Conservation (phyloP, 805 yeast species). For the Sugiyamaella lignohabitans region DNA sequence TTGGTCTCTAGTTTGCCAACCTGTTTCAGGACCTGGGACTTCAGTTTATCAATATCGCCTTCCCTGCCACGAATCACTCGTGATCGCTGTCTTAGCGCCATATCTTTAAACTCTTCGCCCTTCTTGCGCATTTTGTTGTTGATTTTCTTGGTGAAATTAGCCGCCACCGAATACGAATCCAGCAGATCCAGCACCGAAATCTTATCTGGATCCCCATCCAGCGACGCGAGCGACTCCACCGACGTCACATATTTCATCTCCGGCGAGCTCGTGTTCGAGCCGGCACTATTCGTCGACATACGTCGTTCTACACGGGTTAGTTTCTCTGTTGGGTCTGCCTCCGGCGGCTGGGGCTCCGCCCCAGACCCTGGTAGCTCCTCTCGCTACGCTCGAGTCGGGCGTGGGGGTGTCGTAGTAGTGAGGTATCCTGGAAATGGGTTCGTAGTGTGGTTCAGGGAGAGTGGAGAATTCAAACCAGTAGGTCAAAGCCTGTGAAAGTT, state of each 20-base stretch:
- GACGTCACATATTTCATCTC: constrained; percentile 13
- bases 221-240: constrained; percentile 15
- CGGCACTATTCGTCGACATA: background rate
- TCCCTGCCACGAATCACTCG: constrained; percentile 24
- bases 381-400: too few species aligned
- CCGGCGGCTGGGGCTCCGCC: too few species aligned
- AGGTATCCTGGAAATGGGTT: too few species aligned
- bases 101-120: constrained; percentile 24
- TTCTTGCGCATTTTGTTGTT: constrained; percentile 22
- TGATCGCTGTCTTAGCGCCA: constrained; percentile 24
- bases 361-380: too few species aligned
- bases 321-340: background rate
- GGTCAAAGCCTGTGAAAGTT: too few species aligned
- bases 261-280: constrained; percentile 11
- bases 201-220: constrained; percentile 21
- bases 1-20: constrained; percentile 29
- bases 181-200: constrained; percentile 31
- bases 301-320: background rate
- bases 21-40: constrained; percentile 21
- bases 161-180: constrained; percentile 27
- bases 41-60: constrained; percentile 29
- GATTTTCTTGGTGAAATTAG: constrained; percentile 23
- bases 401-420: too few species aligned
- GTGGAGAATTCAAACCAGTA: too few species aligned
- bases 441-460: too few species aligned